Percentiles rank a stretch among this genome's conserved stretches.
These are phyloP conservation scores for Backusella tarrabulga DNA, from an alignment of 192 early-diverging fungal genomes.

Conservation along the genomic window DNA sequence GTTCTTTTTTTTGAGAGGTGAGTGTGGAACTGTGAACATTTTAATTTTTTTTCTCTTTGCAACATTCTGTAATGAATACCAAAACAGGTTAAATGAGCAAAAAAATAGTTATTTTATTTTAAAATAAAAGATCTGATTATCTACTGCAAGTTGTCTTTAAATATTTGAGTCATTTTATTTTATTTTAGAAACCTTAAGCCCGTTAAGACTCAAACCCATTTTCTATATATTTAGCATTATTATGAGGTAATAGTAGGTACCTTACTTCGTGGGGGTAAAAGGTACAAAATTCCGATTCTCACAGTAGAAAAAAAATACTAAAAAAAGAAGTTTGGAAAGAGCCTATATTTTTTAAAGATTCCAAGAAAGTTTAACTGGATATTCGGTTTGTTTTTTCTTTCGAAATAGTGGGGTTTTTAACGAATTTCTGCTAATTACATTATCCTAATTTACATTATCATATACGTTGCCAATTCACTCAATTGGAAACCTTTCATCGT, in stretches of 20 bases:
- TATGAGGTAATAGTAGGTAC: background rate
- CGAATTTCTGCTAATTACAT: no score
- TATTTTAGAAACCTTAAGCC: background rate
- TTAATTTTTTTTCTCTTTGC: background rate
- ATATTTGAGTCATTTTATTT: background rate
- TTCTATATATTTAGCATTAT: background rate
- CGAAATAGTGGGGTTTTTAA: background rate
- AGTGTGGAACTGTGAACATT: background rate
- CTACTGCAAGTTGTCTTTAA: background rate
- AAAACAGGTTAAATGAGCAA: background rate
- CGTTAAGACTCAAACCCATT: background rate
- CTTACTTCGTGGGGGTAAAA: background rate
- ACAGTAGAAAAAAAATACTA: background rate
- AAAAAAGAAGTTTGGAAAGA: background rate
- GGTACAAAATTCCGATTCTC: background rate
- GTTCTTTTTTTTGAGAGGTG: background rate
- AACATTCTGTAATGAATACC: background rate
- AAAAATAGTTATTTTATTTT: slow-evolving; percentile 1
- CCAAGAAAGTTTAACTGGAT: background rate
- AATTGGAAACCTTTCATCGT: background rate
- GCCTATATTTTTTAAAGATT: background rate
- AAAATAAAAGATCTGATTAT: background rate
- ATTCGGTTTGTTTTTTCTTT: background rate
- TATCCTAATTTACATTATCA: no score
- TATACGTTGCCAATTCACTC: background rate